These are phyloP conservation scores for Boletellus sp. DNA, from an alignment of 768 basidiomycete genomes.

Conservation along the genomic window DNA sequence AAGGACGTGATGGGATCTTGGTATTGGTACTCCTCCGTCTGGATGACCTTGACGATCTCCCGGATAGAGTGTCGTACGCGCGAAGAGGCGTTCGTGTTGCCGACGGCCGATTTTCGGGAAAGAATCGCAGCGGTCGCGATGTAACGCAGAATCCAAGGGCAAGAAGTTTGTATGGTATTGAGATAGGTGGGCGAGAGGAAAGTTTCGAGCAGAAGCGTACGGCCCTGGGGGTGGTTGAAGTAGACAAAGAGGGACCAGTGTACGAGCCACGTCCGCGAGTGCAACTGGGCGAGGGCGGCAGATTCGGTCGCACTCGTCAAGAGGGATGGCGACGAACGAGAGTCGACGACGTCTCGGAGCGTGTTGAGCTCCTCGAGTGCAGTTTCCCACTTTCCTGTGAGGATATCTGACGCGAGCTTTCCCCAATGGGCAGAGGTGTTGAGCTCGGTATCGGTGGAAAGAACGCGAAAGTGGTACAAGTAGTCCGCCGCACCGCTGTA, in stretches of 20 bases:
- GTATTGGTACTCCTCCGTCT: conserved; percentile 95
- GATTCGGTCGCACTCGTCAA: conserved; percentile 47
- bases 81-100: conserved; percentile 48
- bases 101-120: conserved; percentile 69
- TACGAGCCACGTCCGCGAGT: conserved; percentile 92
- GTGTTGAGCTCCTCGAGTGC: conserved; percentile 94
- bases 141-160: conserved; percentile 93
- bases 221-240: conserved; percentile 92
- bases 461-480: conserved; percentile 96
- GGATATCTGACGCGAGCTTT: conserved; percentile 94
- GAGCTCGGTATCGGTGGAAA: conserved; percentile 90
- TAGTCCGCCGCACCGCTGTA: conserved; percentile 97
- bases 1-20: conserved; percentile 91
- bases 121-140: conserved; percentile 91
- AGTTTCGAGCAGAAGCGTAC: conserved; percentile 89
- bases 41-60: conserved; percentile 90
- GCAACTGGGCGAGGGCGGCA: conserved; percentile 81
- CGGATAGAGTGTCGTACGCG: conserved; percentile 85
- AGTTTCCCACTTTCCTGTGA: conserved; percentile 92
- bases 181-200: conserved; percentile 97
- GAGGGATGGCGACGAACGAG: conserved; percentile 55
- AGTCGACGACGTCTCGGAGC: conserved; percentile 89
- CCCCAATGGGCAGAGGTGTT: conserved; percentile 99
- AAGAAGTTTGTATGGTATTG: conserved; percentile 96
- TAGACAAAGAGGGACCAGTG: conserved; percentile 99